phyloP scores from a whole-genome alignment of 1,284 basidiomycete genomes.

The Trichosporon sp. region DNA sequence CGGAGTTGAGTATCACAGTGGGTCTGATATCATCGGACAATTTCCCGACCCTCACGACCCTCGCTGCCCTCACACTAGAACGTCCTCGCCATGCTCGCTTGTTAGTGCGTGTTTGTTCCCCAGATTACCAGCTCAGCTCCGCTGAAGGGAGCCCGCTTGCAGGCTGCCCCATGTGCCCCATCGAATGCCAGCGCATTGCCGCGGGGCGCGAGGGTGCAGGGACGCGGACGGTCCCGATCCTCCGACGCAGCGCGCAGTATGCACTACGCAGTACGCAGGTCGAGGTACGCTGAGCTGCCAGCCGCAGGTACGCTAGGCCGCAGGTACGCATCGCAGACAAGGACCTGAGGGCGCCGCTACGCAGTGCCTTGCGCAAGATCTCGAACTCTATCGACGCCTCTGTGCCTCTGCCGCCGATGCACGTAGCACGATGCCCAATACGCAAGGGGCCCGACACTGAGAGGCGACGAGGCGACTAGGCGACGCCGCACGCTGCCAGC shows the following conservation, averaged over 20 bases:
- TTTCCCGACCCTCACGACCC: neutral
- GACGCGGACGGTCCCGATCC: neutral
- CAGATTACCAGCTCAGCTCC: neutral
- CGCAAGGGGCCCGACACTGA: neutral
- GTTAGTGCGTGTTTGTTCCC: neutral
- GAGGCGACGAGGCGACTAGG: too few relatives aligned
- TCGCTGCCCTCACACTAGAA: neutral
- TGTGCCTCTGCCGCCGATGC: neutral
- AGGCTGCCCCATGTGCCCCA: neutral
- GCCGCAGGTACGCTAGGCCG: neutral
- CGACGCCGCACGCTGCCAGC: neutral
- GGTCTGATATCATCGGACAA: slow-evolving; percentile 1
- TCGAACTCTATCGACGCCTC: neutral
- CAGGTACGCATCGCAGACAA: neutral
- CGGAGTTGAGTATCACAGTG: neutral
- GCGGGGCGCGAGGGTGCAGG: neutral
- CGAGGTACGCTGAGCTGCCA: too few relatives aligned
- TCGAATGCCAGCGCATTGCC: neutral
- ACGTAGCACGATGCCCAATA: neutral
- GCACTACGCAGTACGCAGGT: too few relatives aligned
- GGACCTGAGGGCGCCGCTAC: neutral
- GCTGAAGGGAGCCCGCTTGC: neutral
- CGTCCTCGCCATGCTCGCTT: neutral
- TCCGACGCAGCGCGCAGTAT: neutral
- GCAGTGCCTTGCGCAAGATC: neutral